phyloP scores from a whole-genome alignment of 805 yeast genomes.

The Phaffomyces antillensis region DNA sequence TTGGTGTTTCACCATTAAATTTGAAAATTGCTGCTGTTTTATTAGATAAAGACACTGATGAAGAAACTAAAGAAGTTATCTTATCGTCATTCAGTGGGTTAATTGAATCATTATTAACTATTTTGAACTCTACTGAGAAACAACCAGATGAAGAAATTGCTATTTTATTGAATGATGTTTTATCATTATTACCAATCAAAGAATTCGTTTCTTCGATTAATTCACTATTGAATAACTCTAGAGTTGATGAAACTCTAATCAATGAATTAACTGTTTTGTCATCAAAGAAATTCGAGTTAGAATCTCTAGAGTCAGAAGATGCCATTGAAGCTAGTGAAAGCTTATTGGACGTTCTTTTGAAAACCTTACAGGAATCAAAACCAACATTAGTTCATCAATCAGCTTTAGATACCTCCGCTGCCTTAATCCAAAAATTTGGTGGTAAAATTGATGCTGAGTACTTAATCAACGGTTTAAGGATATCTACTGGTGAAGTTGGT shows the following conservation, averaged over 20 bases:
- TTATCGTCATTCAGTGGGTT: slow-evolving; percentile 15
- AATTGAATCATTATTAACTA: slow-evolving; percentile 13
- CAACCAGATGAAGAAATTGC: slow-evolving; percentile 25
- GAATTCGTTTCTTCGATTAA: slow-evolving; percentile 61
- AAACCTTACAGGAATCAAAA: slow-evolving; percentile 25
- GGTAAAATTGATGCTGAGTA: slow-evolving; percentile 38
- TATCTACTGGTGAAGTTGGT: slow-evolving; percentile 47
- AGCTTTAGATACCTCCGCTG: slow-evolving; percentile 59
- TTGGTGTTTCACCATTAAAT: slow-evolving; percentile 41
- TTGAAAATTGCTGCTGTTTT: slow-evolving; percentile 47
- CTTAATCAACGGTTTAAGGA: slow-evolving; percentile 41
- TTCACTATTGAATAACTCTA: slow-evolving; percentile 26
- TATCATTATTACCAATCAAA: slow-evolving; percentile 69
- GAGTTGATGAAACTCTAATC: slow-evolving; percentile 41
- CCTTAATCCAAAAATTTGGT: slow-evolving; percentile 59
- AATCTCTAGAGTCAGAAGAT: slow-evolving; percentile 42
- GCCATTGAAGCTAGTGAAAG: slow-evolving; percentile 45
- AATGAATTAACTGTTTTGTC: slow-evolving; percentile 58
- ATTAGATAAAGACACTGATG: slow-evolving; percentile 29
- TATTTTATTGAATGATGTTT: slow-evolving; percentile 50
- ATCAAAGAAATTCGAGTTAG: slow-evolving; percentile 62
- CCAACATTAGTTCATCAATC: slow-evolving; percentile 52
- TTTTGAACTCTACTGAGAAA: slow-evolving; percentile 12
- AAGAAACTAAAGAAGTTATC: slow-evolving; percentile 7
- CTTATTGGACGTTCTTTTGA: slow-evolving; percentile 44